Evolutionary conservation across 345 rosid genomes (phyloP), one percentile per base, ranked within the genome.

Genomic region (Eutrema yunnanense): DNA sequence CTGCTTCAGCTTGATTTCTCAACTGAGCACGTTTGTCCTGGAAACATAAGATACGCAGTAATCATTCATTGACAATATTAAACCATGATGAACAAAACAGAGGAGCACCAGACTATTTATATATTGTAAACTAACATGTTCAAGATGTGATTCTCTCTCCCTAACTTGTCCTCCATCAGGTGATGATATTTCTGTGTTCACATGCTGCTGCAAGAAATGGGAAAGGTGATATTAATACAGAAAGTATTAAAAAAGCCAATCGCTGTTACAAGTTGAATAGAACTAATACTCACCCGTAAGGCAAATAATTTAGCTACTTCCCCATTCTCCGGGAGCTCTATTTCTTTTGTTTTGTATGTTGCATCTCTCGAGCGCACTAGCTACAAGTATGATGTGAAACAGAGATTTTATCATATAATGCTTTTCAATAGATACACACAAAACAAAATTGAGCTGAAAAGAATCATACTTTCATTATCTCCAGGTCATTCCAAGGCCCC

Each of bases 401-500:
- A 73, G 65, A 57, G 71, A 48, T 49, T 40, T 72, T 50, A 48
- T 64, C 77, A 69, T 4, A 19, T 62, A 16, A 44, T 54, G 48
- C 30, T 55, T 48, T 61, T 37, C 59, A 34, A 64, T 30, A 38
- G 27, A 46, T 48, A 62, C 32, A 30, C 4, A 30, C 4, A 37
- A 9, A 9, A 32, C 22, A 62, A 36, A 48, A 1, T 57, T 48
- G 42, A 64, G 67, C 19, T 54, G 11, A 55, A 54, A 50, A 73
- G 67, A 53, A 52, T 65, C 86, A 30, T 82, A 91, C 99, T 84
- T 95, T 88, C 90, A 87, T 86, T 80, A 95, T 85, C 64, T 84
- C 92, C 6, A 84, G 84, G 73, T 91, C 88, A 67, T 84, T 95
- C 99, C 97, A 95, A 9, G 96, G 97, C 49, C 99, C 99, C 74